Base-by-base conservation (phyloP, 169 alveolate species). In the Eimeria brunetti region DNA sequence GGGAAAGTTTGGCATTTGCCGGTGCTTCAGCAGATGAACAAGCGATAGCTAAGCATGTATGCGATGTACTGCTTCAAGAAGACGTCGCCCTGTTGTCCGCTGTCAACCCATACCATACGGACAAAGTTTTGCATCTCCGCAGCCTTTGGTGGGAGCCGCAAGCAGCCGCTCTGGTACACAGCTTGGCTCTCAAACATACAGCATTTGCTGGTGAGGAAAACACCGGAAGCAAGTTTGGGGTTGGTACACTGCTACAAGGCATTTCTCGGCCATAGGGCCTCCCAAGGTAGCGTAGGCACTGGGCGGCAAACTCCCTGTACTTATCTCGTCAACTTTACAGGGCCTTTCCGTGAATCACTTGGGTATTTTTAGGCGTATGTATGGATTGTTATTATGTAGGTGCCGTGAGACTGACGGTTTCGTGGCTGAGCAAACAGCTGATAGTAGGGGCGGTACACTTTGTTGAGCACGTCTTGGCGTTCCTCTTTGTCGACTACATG, bases 81-180 rank as follows among this genome's bases (percentile, higher is more conserved):
- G 93, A 86, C 83, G 84, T 86, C 41, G 93, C 93, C 46, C 93
- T 86, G 30, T 64, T 86, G 60, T 60, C 80, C 81, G 78, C 93
- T n/a, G 62, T 46, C 44, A 88, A 49, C 75, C 94, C 88, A 30
- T 44, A 46, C 73, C 69, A 88, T 88, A 49, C 41, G 62, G 94
- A 67, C 51, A 18, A 49, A 46, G 78, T 88, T 62, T 60, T 69
- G 94, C 75, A 88, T n/a, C 94, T 88, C 51, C 94, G 94, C 94
- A 71, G 58, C 22, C 94, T 88, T 18, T 88, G 94, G 94, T 88
- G 94, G 94, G 88, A 69, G 76, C 94, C 94, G 62, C 94, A 88
- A 44, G 94, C 75, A 27, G 53, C 88, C n/a, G 94, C 94, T 49
- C 33, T 88, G 53, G 86, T 88, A 30, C 94, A 71, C 60, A 71